phyloP scores from a whole-genome alignment of 352 stramenopile genomes.

The Thraustochytrium sp. region DNA sequence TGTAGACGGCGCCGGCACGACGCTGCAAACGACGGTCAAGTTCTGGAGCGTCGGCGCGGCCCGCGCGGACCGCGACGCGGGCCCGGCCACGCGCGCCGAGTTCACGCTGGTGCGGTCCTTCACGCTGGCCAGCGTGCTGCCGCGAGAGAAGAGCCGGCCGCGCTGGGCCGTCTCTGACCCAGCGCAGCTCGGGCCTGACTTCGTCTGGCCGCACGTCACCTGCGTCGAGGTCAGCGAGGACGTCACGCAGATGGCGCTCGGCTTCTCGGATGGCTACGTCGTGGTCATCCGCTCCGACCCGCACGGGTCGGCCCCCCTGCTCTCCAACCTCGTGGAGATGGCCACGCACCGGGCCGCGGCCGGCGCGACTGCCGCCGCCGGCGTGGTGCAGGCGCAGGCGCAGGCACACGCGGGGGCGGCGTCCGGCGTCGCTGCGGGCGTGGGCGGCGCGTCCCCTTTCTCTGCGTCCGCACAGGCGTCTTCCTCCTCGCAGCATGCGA shows the following conservation, averaged over 20 bases:
- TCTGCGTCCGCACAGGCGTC: too few relatives aligned
- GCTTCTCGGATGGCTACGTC: constrained; percentile 10
- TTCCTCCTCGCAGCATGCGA: too few relatives aligned
- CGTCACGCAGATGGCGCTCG: constrained; percentile 15
- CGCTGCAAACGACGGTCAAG: constrained; percentile 1
- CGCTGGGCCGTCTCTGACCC: not conserved
- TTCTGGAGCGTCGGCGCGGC: not conserved
- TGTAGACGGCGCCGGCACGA: not conserved
- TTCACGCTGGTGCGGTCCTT: not conserved
- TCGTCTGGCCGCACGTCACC: constrained; percentile 25
- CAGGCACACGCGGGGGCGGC: not conserved
- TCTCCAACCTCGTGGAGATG: not conserved
- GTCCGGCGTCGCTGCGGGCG: not conserved
- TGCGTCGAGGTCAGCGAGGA: constrained; percentile 40
- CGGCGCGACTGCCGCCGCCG: not conserved
- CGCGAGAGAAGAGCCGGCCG: not conserved
- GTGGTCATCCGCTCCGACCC: constrained; percentile 29
- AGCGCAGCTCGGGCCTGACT: not conserved
- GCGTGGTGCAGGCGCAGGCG: not conserved
- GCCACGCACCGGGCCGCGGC: not conserved
- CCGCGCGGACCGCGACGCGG: not conserved
- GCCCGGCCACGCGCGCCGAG: not conserved
- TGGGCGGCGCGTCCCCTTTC: not conserved
- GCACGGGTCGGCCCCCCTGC: not conserved
- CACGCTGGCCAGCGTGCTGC: not conserved